phyloP scores from a whole-genome alignment of 2,329 filamentous ascomycete genomes.

The Cladorrhinum sp. region DNA sequence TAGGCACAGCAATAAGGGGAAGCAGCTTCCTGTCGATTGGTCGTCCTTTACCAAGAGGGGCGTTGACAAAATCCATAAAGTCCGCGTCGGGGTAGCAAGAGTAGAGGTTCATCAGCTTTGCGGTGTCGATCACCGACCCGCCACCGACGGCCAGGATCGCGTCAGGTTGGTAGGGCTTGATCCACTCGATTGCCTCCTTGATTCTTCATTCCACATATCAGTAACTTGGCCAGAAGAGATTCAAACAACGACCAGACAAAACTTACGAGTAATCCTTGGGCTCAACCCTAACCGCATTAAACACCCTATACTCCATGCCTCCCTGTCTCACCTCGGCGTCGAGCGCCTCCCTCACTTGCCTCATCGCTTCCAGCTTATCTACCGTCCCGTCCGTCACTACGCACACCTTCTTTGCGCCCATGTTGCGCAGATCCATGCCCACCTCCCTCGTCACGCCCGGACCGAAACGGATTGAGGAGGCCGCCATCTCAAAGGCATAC shows the following conservation, averaged over 20 bases:
- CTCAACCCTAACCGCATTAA: constrained; percentile 76
- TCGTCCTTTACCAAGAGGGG: constrained; percentile 79
- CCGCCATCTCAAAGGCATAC: constrained; percentile 98
- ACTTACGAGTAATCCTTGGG: constrained; percentile 89
- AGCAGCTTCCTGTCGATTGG: constrained; percentile 69
- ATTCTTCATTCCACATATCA: constrained; percentile 51
- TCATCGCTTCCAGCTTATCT: constrained; percentile 80
- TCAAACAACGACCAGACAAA: not conserved
- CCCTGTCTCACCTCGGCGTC: constrained; percentile 52
- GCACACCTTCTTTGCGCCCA: constrained; percentile 81
- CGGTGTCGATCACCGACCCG: constrained; percentile 95
- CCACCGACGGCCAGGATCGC: constrained; percentile 89
- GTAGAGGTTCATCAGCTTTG: constrained; percentile 98
- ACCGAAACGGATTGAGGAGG: constrained; percentile 90
- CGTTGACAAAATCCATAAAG: constrained; percentile 97
- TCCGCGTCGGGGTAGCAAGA: constrained; percentile 85
- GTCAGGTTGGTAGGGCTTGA: constrained; percentile 76
- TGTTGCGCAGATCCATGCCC: constrained; percentile 94
- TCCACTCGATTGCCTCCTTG: constrained; percentile 83
- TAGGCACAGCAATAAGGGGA: constrained; percentile 79
- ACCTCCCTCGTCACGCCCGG: constrained; percentile 92
- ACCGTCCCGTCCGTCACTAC: constrained; percentile 90
- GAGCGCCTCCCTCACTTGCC: constrained; percentile 79
- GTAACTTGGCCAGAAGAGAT: not conserved
- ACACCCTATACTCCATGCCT: constrained; percentile 78